Evolutionary conservation across 2,329 filamentous ascomycete genomes (phyloP).

Genomic region (Ophiostoma quercus): DNA sequence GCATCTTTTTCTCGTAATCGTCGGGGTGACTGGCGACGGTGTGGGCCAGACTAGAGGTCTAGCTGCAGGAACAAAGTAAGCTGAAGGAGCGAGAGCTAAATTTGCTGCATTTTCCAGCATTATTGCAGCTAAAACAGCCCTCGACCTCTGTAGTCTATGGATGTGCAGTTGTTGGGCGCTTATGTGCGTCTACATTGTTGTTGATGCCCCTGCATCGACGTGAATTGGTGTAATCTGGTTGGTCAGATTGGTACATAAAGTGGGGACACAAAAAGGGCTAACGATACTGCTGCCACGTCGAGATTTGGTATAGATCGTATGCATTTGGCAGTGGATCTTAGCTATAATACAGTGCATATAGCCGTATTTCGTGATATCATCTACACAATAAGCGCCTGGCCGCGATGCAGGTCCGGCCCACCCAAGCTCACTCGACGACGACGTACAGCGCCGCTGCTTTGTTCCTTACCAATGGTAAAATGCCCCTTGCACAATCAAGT

Average conservation of each 20-base stretch:
- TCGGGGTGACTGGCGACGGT: background rate
- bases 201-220: background rate
- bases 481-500: background rate
- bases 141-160: background rate
- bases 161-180: constrained; percentile 3
- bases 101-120: no score
- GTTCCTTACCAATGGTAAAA: background rate
- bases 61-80: background rate
- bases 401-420: background rate
- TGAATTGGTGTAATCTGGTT: constrained; percentile 8
- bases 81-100: background rate
- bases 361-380: background rate
- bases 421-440: background rate
- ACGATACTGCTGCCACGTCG: background rate
- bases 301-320: background rate
- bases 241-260: background rate
- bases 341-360: background rate
- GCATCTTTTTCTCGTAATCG: background rate
- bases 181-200: background rate
- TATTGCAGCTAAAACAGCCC: background rate
- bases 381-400: background rate
- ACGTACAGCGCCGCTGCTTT: background rate
- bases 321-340: background rate
- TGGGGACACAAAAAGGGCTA: background rate
- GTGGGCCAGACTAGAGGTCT: background rate